phyloP scores from a whole-genome alignment of 2,329 filamentous ascomycete species.

The Cucurbitaria berberidis region DNA sequence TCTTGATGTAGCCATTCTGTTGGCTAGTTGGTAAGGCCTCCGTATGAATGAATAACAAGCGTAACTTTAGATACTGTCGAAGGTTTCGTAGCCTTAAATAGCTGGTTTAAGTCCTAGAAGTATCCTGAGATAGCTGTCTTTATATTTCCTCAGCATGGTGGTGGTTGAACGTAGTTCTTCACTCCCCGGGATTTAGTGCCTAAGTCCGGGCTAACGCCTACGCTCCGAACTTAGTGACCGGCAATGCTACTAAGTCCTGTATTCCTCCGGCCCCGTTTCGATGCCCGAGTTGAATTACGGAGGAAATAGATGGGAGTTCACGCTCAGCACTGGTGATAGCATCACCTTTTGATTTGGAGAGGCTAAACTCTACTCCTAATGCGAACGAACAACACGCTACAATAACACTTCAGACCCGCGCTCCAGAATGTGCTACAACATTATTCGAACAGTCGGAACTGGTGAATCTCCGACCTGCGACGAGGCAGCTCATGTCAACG shows the following conservation, averaged over 20 bases:
- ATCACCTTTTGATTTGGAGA: not conserved
- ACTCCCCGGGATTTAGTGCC: not conserved
- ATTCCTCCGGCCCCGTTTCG: not conserved
- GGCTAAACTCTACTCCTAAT: not conserved
- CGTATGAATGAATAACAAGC: not conserved
- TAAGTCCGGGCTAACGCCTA: not conserved
- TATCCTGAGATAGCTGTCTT: not conserved
- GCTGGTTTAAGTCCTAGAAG: not conserved
- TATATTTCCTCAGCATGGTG: not conserved
- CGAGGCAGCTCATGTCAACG: not conserved
- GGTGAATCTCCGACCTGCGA: not conserved
- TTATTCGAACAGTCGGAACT: not conserved
- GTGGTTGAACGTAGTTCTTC: not conserved
- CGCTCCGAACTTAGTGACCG: no score
- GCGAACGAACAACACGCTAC: not conserved
- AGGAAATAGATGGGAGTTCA: not conserved
- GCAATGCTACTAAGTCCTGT: no score
- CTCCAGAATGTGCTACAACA: no score
- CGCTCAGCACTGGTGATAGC: not conserved
- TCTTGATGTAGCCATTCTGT: not conserved
- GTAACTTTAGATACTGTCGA: not conserved
- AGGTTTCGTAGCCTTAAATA: not conserved
- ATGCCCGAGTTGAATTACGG: not conserved
- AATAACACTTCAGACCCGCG: no score
- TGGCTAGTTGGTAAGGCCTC: not conserved